Conservation (phyloP, 805 yeast species). For the Trichomonascus vanleenenianus region DNA sequence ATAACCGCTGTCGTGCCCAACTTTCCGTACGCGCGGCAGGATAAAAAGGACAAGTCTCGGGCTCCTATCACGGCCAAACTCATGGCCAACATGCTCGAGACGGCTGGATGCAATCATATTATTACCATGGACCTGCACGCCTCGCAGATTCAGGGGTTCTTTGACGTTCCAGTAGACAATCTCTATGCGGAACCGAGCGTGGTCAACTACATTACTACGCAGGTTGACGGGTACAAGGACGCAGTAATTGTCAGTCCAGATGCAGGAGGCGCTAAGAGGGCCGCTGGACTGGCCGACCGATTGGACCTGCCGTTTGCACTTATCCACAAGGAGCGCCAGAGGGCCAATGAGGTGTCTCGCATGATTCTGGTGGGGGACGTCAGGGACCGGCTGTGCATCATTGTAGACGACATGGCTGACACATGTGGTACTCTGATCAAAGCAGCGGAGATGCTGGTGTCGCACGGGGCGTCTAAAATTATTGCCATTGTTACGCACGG, state of each 20-base stretch:
- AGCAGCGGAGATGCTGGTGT: constrained; percentile 81
- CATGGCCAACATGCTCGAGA: constrained; percentile 82
- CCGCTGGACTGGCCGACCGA: constrained; percentile 87
- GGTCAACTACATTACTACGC: constrained; percentile 67
- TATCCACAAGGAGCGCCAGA: constrained; percentile 92
- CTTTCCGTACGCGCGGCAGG: constrained; percentile 97
- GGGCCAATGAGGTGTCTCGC: constrained; percentile 88
- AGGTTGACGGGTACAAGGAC: constrained; percentile 40
- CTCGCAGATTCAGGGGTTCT: constrained; percentile 95
- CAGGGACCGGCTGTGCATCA: constrained; percentile 65
- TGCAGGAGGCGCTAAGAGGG: constrained; percentile 98
- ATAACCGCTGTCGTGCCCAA: constrained; percentile 93
- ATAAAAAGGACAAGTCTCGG: constrained; percentile 89
- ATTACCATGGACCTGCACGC: constrained; percentile 97
- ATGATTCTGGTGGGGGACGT: constrained; percentile 98
- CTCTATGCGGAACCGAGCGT: constrained; percentile 92
- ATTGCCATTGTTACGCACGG: constrained; percentile 96
- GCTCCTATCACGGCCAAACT: constrained; percentile 96
- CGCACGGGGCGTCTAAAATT: constrained; percentile 75
- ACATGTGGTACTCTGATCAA: constrained; percentile 95
- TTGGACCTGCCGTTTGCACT: constrained; percentile 89
- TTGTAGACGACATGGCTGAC: constrained; percentile 97
- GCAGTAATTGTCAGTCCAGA: constrained; percentile 91
- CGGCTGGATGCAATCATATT: constrained; percentile 93
- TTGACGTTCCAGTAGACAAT: constrained; percentile 91